Base-by-base conservation (phyloP, 768 basidiomycete genomes). In the Tephrocybe sp. region DNA sequence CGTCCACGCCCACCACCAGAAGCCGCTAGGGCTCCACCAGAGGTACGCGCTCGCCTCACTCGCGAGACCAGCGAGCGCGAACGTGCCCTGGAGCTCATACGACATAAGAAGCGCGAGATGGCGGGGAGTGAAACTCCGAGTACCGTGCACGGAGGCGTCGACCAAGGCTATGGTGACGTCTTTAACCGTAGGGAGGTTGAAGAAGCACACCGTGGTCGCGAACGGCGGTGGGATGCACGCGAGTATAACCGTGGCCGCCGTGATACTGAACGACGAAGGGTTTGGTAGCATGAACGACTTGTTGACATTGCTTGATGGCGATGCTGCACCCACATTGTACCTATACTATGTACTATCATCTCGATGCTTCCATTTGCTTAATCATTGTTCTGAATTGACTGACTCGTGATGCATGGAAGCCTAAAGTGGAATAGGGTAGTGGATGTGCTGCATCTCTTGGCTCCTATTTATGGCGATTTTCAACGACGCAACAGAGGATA, bases 1-100 rank as follows among this genome's bases (percentile, higher is more conserved):
- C 54, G 54, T 41, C 36, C 50, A 34, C 57, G 44, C 45, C 45
- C 52, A 23, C 45, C 67, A 32, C 51, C 58, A 46, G 24, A 58
- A 36, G 53, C 56, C 15, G n/a, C 60, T 38, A 66, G 65, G 45
- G 62, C 65, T 30, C 71, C 68, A 12, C 68, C 75, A 0, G 76
- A 79, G 50, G 74, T 81, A 0, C 76, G 78, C 24, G 80, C 79
- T 4, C 84, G 90, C 3, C 68, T 89, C 8, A 70, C 69, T n/a
- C 83, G 90, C 23, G 90, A 92, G 67, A 81, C 83, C 0, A 79
- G 84, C 1, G 90, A 92, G 65, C 80, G 88, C 3, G 79, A 85
- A 58, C 83, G 90, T 0, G 89, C 90, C 0, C 68, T 81, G n/a
- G 87, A 78, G 7, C 82, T 91, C 24, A 83, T 90, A 18, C 73